Evolutionary conservation across 768 basidiomycete genomes (phyloP), one percentile per base, ranked within the genome.

Genomic region (Calocybe indica): DNA sequence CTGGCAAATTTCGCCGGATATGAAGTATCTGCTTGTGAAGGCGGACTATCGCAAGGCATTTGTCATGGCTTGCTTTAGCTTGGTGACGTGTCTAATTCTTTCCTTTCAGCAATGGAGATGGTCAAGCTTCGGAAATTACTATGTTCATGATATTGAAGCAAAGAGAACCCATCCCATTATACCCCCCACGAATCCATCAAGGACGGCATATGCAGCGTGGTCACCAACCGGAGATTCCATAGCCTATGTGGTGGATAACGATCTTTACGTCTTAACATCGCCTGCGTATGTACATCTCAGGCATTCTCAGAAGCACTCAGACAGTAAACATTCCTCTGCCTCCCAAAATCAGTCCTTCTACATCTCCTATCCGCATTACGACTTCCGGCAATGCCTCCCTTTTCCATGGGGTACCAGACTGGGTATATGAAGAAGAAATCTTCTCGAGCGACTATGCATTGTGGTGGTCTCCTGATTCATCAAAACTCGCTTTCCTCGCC

Each of bases 401-500:
- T 11, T 96, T 98, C 73, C 83, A 97, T 58, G 96, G 96, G 6
- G 88, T 96, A 1, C 90, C 92, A 0, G 92, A 96, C 62, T 98
- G 96, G 95, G 95, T 97, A 5, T 94, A 94, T 63, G 92, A 95
- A 62, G 92, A 95, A 60, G 92, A 96, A 61, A 81, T 97, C 15
- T 87, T 92, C 55, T 68, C 74, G 3, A 60, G 67, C 35, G 80
- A 92, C 59, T 81, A 64, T 41, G 83, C 93, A 0, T 70, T 95
- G 5, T 98, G 92, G 92, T 98, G 89, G 87, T 86, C 88, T 7
- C 95, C 94, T 3, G 77, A 85, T 55, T 81, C 82, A 0, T 58
- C 66, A 13, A 82, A 80, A 51, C 52, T 99, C 38, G 92, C 93
- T 0, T 99, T 87, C 73, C 79, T 97, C 37, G 69, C 78, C 8